Evolutionary conservation across 2,329 filamentous ascomycete genomes (phyloP).

Genomic region (Lasiodiplodia gonubiensis): DNA sequence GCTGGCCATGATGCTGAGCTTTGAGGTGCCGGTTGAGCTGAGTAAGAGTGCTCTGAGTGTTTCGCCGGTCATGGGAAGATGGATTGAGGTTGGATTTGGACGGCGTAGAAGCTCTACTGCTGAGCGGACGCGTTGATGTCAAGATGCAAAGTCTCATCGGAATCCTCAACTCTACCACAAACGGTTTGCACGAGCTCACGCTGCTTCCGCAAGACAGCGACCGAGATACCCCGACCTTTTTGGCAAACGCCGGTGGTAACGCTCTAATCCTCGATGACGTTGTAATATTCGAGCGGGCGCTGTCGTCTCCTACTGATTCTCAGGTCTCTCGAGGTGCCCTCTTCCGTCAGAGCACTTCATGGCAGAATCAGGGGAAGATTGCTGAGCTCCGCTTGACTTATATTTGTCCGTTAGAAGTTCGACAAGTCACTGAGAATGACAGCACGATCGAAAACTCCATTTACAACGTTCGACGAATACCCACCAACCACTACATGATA

Average conservation of each 20-base stretch:
- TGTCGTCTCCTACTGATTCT: background rate
- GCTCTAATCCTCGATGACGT: background rate
- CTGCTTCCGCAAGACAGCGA: background rate
- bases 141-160: background rate
- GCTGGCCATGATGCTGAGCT: conserved; percentile 27
- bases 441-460: background rate
- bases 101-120: background rate
- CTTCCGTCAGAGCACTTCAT: background rate
- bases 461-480: background rate
- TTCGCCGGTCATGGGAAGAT: background rate
- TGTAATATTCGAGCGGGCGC: background rate
- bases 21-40: conserved; percentile 17
- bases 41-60: conserved; percentile 5
- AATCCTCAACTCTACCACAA: background rate
- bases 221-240: too few species aligned
- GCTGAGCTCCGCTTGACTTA: background rate
- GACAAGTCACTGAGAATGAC: background rate
- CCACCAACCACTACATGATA: background rate
- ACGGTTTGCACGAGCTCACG: background rate
- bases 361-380: too few species aligned
- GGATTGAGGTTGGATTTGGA: background rate
- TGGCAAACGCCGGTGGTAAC: background rate
- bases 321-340: background rate
- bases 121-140: background rate
- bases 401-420: background rate